Evolutionary conservation across 83 land plant species (phyloP).

Genomic region (Isoetes engelmannii): DNA sequence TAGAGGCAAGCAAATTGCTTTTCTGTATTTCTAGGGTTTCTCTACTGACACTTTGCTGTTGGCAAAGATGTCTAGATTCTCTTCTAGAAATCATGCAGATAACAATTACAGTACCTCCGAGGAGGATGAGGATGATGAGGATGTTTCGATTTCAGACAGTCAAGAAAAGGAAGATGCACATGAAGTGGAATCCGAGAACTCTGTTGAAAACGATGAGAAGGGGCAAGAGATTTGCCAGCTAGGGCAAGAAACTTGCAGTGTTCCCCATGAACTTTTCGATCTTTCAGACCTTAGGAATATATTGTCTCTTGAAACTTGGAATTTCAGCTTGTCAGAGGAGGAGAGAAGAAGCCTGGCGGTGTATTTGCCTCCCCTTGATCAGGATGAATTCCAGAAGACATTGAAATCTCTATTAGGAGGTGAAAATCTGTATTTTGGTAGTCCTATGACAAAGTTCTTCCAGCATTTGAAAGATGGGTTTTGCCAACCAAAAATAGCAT

Average conservation of each 20-base stretch:
- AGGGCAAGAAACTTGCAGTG: conserved; percentile 23
- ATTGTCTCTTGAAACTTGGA: conserved; percentile 37
- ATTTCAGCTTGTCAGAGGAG: conserved; percentile 31
- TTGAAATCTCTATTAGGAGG: conserved; percentile 29
- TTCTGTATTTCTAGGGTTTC: no score
- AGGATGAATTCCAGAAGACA: conserved; percentile 16
- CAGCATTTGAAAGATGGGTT: conserved; percentile 29
- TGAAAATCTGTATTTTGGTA: conserved; percentile 29
- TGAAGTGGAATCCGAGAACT: no score
- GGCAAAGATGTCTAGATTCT: no score
- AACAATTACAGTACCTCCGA: no score
- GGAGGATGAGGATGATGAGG: no score
- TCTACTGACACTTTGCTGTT: no score
- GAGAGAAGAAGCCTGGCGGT: conserved; percentile 25
- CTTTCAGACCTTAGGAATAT: conserved; percentile 25
- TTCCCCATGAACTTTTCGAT: conserved; percentile 36
- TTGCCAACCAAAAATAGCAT: conserved; percentile 26
- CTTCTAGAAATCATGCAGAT: no score
- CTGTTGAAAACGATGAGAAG: conserved; percentile 15
- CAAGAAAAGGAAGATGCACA: no score
- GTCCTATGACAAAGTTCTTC: conserved; percentile 27
- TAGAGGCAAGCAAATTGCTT: no score
- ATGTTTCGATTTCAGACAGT: no score
- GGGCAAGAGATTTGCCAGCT: conserved; percentile 32
- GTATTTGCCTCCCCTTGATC: conserved; percentile 28